These are phyloP conservation scores for Hyaloperonospora arabidopsidis DNA, from an alignment of 352 stramenopile genomes.

Conservation along the genomic window DNA sequence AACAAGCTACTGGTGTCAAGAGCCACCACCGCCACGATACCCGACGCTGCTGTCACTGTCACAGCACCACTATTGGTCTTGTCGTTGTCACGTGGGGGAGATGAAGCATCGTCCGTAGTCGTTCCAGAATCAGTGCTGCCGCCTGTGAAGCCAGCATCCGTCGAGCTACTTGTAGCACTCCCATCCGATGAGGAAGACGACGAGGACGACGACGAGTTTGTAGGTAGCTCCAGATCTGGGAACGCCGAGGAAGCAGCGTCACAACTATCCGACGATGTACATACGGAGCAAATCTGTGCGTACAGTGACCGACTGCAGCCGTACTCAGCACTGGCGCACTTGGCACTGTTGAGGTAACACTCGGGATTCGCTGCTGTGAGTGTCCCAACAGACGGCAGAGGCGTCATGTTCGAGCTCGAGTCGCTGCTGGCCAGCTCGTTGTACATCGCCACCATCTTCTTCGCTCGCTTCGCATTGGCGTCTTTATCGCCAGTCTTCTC, in stretches of 20 bases:
- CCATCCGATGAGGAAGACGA: constrained; percentile 11
- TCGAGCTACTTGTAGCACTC: constrained; percentile 3
- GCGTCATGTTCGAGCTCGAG: constrained; percentile 36
- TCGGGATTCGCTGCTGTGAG: constrained; percentile 41
- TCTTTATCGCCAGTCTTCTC: constrained; percentile 33
- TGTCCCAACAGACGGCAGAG: constrained; percentile 31
- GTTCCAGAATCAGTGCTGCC: constrained; percentile 1
- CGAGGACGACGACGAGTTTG: constrained; percentile 14
- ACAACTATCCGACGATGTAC: constrained; percentile 26
- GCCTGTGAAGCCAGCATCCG: constrained; percentile 5
- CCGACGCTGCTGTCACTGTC: constrained; percentile 13
- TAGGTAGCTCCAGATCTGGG: constrained; percentile 32
- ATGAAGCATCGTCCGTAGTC: constrained; percentile 8
- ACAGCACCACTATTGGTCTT: constrained; percentile 15
- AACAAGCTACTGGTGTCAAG: constrained; percentile 23
- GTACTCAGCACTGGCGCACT: constrained; percentile 35
- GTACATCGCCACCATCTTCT: constrained; percentile 46
- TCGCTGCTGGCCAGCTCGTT: constrained; percentile 20
- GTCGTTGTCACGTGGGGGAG: constrained; percentile 10
- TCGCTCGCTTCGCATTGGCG: constrained; percentile 39
- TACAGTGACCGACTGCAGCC: constrained; percentile 48
- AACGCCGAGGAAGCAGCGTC: constrained; percentile 36
- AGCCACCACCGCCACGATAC: constrained; percentile 20
- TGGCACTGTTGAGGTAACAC: constrained; percentile 53
- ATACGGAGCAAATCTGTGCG: constrained; percentile 60